Conservation (phyloP, 2,329 filamentous ascomycete genomes). For the Colletotrichum sp. region DNA sequence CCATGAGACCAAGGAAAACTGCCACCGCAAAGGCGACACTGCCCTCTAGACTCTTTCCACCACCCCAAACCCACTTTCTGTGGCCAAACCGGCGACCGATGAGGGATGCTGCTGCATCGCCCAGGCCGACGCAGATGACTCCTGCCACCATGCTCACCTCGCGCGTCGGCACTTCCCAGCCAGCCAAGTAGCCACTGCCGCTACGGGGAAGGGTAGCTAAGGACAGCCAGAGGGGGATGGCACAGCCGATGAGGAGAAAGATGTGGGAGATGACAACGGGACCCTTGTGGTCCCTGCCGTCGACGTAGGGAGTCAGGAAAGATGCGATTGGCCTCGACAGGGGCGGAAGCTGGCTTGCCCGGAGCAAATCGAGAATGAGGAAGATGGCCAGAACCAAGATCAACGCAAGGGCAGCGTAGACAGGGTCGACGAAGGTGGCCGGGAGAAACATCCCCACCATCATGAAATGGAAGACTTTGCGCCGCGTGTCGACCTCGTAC, state of each 20-base stretch:
- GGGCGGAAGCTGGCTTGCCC: conserved; percentile 90
- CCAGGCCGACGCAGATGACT: conserved; percentile 92
- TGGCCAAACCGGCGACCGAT: conserved; percentile 87
- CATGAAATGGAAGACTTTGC: conserved; percentile 98
- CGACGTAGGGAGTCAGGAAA: conserved; percentile 92
- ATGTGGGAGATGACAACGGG: conserved; percentile 97
- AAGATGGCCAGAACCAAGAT: conserved; percentile 82
- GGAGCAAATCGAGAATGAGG: conserved; percentile 84
- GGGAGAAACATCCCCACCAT: conserved; percentile 97
- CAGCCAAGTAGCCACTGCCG: conserved; percentile 60
- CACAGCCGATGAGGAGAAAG: conserved; percentile 92
- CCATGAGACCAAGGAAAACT: conserved; percentile 76
- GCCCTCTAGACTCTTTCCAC: conserved; percentile 94
- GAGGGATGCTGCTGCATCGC: conserved; percentile 90
- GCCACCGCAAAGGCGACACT: conserved; percentile 80
- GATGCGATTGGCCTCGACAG: conserved; percentile 83
- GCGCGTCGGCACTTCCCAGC: conserved; percentile 77
- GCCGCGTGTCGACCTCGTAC: conserved; percentile 91
- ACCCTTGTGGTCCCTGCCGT: conserved; percentile 89
- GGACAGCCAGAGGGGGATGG: conserved; percentile 90
- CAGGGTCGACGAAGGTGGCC: conserved; percentile 83
- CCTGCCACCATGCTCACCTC: conserved; percentile 92
- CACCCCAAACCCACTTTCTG: conserved; percentile 94
- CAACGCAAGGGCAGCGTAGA: conserved; percentile 82
- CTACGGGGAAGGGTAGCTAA: conserved; percentile 71